Base-by-base conservation (phyloP, 1,284 basidiomycete species). In the Rugosomyces carneus region DNA sequence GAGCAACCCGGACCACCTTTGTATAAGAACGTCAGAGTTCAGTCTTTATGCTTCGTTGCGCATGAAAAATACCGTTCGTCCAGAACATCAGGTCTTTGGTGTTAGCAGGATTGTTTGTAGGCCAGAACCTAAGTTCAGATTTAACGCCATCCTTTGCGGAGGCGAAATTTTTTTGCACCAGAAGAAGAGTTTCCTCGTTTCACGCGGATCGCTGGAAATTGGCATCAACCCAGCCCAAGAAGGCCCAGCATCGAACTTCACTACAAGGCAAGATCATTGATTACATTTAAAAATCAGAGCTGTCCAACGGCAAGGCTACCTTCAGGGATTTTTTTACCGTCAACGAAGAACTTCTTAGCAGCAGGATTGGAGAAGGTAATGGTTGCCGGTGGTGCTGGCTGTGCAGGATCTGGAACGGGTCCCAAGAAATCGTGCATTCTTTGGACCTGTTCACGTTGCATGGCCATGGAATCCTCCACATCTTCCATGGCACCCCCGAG, bases 161-260 rank as follows among this genome's bases (percentile, higher is more conserved):
- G 6, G 15, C 2, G 41, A 18, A n/a, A 7, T 35, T 73, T 73
- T n/a, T n/a, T n/a, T n/a, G n/a, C 77, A 81, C 84, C 84, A 88
- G 63, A 89, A 89, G 68, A 82, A 89, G 8, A 88, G 69, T 67
- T 87, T 75, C 20, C 80, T 69, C 0, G 78, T 80, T 59, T 84
- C 83, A 24, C 78, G 67, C 4, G 73, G 53, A 20, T 70, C 65
- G 21, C 63, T 64, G 45, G 79, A 81, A 47, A 86, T 83, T 2
- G 83, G 82, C 52, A 86, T 60, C 41, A 85, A 59, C 1, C 83
- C 84, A 24, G 81, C 66, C 79, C 80, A 85, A 37, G 79, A 82
- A 8, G 81, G 78, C n/a, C 83, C 83, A 41, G 81, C 69, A 53
- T 85, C 81, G 51, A 80, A 86, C 49, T 80, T 68, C 5, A 68